phyloP scores from a whole-genome alignment of 805 yeast species.

The Ogataea trehalophila region DNA sequence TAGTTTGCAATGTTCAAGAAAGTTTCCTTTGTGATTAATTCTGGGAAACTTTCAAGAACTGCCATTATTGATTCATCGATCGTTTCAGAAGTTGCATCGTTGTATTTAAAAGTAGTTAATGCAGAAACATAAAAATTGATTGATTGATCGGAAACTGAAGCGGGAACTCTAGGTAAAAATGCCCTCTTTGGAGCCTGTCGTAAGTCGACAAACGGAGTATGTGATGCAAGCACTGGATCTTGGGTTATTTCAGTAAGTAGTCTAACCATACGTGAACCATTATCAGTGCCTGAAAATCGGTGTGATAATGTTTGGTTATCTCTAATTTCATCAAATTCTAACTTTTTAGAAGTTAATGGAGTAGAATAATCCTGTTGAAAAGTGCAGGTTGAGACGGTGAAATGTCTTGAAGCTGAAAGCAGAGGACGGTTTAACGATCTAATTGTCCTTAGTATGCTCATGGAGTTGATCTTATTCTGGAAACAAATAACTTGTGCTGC shows the following conservation, averaged over 20 bases:
- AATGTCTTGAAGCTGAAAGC: no score
- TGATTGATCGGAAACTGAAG: not conserved
- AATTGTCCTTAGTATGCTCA: no score
- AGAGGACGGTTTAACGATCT: no score
- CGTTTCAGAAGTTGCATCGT: slow-evolving; percentile 1
- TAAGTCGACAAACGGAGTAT: slow-evolving; percentile 16
- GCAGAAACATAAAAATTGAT: slow-evolving; percentile 16
- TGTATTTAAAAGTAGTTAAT: slow-evolving; percentile 17
- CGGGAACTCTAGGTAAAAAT: slow-evolving; percentile 17
- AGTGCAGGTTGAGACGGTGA: not conserved
- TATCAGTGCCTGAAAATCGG: no score
- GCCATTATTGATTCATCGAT: slow-evolving; percentile 12
- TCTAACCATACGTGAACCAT: slow-evolving; percentile 12
- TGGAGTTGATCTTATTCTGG: not conserved
- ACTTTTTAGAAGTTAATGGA: not conserved
- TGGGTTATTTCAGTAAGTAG: slow-evolving; percentile 17
- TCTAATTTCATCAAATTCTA: not conserved
- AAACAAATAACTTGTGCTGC: not conserved
- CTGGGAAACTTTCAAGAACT: slow-evolving; percentile 5
- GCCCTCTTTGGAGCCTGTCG: slow-evolving; percentile 14
- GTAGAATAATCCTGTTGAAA: not conserved
- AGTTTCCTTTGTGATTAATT: slow-evolving; percentile 15
- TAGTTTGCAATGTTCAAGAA: slow-evolving; percentile 12
- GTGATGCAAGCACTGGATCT: slow-evolving; percentile 17
- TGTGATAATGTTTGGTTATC: slow-evolving; percentile 5